Base-by-base conservation (phyloP, 345 rosid genomes). In the Hevea brasiliensis region DNA sequence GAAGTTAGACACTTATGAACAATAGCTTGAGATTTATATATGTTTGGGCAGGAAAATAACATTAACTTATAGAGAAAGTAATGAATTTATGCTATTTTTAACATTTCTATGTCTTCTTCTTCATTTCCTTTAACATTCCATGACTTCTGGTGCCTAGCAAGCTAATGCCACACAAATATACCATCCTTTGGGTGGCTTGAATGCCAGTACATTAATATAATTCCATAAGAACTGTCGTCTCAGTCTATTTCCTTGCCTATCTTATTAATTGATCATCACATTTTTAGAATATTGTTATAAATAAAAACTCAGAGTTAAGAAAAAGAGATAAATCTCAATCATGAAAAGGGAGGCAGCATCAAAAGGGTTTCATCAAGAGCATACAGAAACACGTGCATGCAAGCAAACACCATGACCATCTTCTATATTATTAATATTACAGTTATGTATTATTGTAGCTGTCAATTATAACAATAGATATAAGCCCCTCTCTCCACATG, bases 81-180 rank as follows among this genome's bases (percentile, higher is more conserved):
- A 51, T 56, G 71, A 42, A 73, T 56, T 73, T 64, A n/a, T 55
- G 29, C 53, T 73, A 24, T 17, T 73, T 55, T 26, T 8, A 15
- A 26, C 37, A 20, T 53, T 50, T 24, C 17, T 60, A 20, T 18
- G 1, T 2, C 15, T 41, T 6, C 1, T 6, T 2, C 1, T 41
- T 24, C 41, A 4, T 60, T 60, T 60, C n/a, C 8, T 55, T 37
- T n/a, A n/a, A 21, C 2, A 47, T 48, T 24, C 24, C 26, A 0
- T 26, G 1, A 5, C 7, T 50, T 10, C 29, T 27, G 24, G 21
- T 48, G 23, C 56, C 18, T 9, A 3, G 41, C 6, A 18, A 0
- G 13, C 24, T 8, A 13, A 60, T 3, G 48, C 24, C 48, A 55
- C 0, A 27, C 13, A 4, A 2, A 9, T 42, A 11, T 0, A 13